Evolutionary conservation across 2,329 filamentous ascomycete genomes (phyloP), one percentile per base, ranked within the genome.

Genomic region (Pseudogymnoascus pannorum): DNA sequence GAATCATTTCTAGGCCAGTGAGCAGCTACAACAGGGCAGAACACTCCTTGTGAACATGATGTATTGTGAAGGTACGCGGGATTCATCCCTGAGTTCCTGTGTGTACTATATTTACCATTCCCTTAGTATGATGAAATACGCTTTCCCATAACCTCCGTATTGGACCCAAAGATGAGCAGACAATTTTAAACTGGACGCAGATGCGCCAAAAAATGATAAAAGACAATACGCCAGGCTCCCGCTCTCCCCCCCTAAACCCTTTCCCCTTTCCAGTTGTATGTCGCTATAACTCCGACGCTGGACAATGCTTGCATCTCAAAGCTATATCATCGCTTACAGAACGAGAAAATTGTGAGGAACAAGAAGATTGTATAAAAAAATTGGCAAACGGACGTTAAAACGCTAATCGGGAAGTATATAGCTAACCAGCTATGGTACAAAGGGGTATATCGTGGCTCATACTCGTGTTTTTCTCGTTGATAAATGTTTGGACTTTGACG

Each of bases 381-480:
- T 4, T 16, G 48, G 6, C 31, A 31, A 54, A 33, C 26, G 9
- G 48, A 33, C 48, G n/a, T 54, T 26, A 54, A 54, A 54, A 54
- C 26, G 48, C 26, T 33, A 54, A 54, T 16, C 11, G 31, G 16
- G 48, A 22, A 31, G 48, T 54, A 33, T 24, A 33, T 54, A 54
- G 26, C 48, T 54, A 54, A 33, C 48, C 26, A 12, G 48, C n/a
- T 16, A 33, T 54, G 26, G 48, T 54, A 54, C 48, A 54, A 54
- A 18, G 26, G 44, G 48, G 48, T 54, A 54, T 54, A 31, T 54
- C 48, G 48, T 54, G 48, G 16, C 48, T 54, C 48, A 16, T 54
- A 29, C n/a, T 54, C 24, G 26, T 54, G n/a, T 22, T 54, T 18
- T 31, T 54, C 26, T 54, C 48, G 16, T 54, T 20, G 26, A 31